Conservation (phyloP, 257 asterid genomes). For the Paraleonurus japonicus region DNA sequence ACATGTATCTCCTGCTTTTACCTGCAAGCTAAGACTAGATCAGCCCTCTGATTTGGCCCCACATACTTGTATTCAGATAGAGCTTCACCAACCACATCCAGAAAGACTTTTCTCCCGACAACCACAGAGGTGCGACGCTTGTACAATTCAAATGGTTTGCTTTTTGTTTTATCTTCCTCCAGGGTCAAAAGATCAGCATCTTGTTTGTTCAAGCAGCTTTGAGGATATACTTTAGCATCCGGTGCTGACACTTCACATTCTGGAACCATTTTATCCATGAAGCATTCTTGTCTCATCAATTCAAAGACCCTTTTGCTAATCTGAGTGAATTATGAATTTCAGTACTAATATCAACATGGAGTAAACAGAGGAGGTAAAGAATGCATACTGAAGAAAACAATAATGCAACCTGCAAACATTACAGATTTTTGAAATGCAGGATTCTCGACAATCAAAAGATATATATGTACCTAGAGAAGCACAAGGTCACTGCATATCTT, state of each 20-base stretch:
- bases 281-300: slow-evolving; percentile 53
- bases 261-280: slow-evolving; percentile 47
- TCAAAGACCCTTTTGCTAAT: slow-evolving; percentile 84
- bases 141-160: slow-evolving; percentile 79
- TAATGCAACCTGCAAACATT: background rate
- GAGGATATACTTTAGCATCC: slow-evolving; percentile 45
- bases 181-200: slow-evolving; percentile 22
- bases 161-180: slow-evolving; percentile 42
- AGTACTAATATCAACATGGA: slow-evolving; percentile 14
- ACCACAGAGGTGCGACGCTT: slow-evolving; percentile 82
- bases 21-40: slow-evolving; percentile 93
- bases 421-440: background rate
- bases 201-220: slow-evolving; percentile 38
- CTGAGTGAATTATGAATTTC: slow-evolving; percentile 38
- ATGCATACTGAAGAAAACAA: background rate
- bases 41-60: slow-evolving; percentile 97
- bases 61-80: slow-evolving; percentile 92
- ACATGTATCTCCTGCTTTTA: slow-evolving; percentile 29
- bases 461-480: background rate
- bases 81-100: slow-evolving; percentile 81
- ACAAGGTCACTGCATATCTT: background rate
- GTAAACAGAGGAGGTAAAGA: background rate
- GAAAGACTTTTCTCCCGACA: slow-evolving; percentile 61
- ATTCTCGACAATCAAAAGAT: slow-evolving; percentile 4
- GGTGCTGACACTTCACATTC: slow-evolving; percentile 34